These are phyloP conservation scores for Pythium plurisporium DNA, from an alignment of 352 stramenopile species.

Conservation along the genomic window DNA sequence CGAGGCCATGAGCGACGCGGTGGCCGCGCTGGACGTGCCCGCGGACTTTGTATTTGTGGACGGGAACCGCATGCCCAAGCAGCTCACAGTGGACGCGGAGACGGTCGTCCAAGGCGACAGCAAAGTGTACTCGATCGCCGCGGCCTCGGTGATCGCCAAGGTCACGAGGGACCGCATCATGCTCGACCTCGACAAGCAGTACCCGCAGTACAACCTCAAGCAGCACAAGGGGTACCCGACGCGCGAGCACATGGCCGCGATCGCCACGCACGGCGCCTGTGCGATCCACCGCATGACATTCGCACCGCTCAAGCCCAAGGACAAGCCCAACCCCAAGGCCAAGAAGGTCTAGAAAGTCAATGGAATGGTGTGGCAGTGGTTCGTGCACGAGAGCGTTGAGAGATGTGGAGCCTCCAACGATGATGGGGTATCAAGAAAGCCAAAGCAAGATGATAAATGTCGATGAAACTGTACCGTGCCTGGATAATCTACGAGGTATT, in stretches of 20 bases:
- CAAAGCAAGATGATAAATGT: no score
- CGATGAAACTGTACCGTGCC: no score
- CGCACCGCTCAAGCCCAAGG: conserved; percentile 90
- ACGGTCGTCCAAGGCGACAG: conserved; percentile 94
- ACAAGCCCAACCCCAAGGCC: conserved; percentile 2
- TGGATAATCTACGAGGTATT: no score
- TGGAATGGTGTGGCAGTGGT: no score
- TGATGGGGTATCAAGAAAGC: not conserved
- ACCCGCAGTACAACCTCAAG: conserved; percentile 91
- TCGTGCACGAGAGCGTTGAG: no score
- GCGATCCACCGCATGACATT: conserved; percentile 96
- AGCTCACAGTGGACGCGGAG: conserved; percentile 83
- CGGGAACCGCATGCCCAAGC: conserved; percentile 92
- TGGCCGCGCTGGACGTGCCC: conserved; percentile 44
- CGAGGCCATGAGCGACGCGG: conserved; percentile 91
- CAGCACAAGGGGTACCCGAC: conserved; percentile 99
- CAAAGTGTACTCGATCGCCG: conserved; percentile 95
- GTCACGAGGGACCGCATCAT: conserved; percentile 98
- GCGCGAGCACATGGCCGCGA: conserved; percentile 84
- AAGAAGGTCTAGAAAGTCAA: conserved; percentile 1
- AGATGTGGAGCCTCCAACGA: not conserved
- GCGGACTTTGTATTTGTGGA: conserved; percentile 92
- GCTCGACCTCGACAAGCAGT: conserved; percentile 90
- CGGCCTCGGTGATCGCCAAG: conserved; percentile 98
- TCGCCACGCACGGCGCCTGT: conserved; percentile 87